phyloP scores from a whole-genome alignment of 2,329 filamentous ascomycete genomes.

The Phoma sp. region DNA sequence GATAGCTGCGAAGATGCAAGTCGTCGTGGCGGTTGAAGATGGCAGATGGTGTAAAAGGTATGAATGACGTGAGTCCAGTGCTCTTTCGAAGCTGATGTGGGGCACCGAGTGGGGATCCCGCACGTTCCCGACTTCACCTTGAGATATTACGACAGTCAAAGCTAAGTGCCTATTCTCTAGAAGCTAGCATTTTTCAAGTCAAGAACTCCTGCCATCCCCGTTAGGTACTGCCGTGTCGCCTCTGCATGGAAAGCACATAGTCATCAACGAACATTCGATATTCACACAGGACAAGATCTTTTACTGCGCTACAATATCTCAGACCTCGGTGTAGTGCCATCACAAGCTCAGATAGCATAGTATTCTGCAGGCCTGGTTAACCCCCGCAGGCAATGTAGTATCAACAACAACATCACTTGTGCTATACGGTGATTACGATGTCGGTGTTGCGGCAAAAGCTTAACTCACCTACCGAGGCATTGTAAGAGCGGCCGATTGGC shows the following conservation, averaged over 20 bases:
- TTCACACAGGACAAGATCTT: neutral
- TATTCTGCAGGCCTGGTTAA: neutral
- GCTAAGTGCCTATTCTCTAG: no score
- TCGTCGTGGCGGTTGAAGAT: neutral
- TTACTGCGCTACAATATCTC: neutral
- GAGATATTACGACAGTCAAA: no score
- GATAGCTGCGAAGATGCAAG: neutral
- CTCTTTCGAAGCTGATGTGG: slow-evolving; percentile 8
- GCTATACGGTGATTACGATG: neutral
- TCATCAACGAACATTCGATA: no score
- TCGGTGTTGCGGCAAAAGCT: neutral
- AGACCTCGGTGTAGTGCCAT: neutral
- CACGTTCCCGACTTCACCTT: neutral
- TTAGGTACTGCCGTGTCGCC: neutral
- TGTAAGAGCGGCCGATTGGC: neutral
- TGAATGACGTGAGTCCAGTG: neutral
- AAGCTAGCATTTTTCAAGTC: no score
- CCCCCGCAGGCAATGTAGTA: neutral
- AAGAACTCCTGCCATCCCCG: neutral
- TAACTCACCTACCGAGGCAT: slow-evolving; percentile 2
- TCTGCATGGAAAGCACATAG: neutral
- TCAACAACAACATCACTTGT: neutral
- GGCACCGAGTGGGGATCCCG: neutral
- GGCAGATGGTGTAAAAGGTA: neutral
- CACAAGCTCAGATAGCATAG: neutral